Evolutionary conservation across 768 basidiomycete species (phyloP), one percentile per base, ranked within the genome.

Genomic region (Russula sp.): DNA sequence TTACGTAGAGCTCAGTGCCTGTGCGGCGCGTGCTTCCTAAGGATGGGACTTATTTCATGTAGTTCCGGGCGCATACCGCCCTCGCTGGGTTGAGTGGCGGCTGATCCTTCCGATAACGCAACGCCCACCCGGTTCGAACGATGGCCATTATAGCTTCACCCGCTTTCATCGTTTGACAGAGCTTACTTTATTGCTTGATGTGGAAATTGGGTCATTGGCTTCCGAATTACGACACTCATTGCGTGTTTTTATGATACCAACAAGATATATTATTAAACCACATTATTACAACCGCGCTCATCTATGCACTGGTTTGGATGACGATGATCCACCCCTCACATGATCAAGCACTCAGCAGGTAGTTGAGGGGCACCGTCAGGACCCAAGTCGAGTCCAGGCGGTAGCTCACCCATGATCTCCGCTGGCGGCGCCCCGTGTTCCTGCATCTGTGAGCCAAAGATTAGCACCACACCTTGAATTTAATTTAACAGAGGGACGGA

Each of bases 391-490:
- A 84, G 74, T n/a, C 88, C 90, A 2, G 89, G 82, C 0, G 92
- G 92, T 54, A 94, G 78, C 0, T 85, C 83, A 1, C 91, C 92
- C 89, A 94, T 92, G 56, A 94, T 81, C 69, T 91, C 90, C 22
- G 82, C 71, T 2, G 92, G 92, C 0, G 91, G 92, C 4, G 87
- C 82, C 7, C 92, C 92, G 61, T 84, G 80, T 3, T 79, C 77
- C 80, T 94, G 92, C 81, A 94, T 86, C 89, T 92, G 66, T n/a
- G 36, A 32, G 52, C 8, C 32, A 48, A 44, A 63, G 7, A 20
- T 60, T 54, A 57, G 30, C 36, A 14, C 18, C 10, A 48, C 18
- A 30, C 4, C 6, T 36, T 24, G 20, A 18, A 38, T 24, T 48
- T 22, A n/a, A 40, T 16, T 18, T 40, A 40, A 40, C 11, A 51